Base-by-base conservation (phyloP, 129 eudicot genomes). In the Escallonia rubra region DNA sequence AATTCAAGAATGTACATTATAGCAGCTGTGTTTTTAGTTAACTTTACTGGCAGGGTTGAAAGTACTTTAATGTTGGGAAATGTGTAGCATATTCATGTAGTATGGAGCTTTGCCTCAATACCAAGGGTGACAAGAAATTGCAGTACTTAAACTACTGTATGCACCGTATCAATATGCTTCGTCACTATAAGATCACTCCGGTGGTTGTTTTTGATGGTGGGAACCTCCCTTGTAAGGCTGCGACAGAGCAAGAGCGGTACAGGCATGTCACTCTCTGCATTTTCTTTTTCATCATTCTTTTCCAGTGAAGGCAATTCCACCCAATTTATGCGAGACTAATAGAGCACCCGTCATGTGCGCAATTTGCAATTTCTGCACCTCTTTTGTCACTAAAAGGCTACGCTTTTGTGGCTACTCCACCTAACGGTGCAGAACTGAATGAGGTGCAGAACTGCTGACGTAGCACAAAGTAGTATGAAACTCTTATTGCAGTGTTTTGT, bases 181-280 rank as follows among this genome's bases (percentile, higher is more conserved):
- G 85, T 15, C 87, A 82, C 73, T 72, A 87, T 66, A 77, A 91
- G 56, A 81, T 91, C 52, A 85, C 80, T 40, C 97, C 97, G 1
- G 96, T 91, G 7, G 85, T 91, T 60, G 97, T 91, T 64, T 91
- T 91, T 67, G 97, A 87, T 76, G 97, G 97, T 0, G 83, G 90
- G 43, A 85, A 72, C 70, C 78, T 85, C 62, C 90, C 97, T 23
- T 82, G 85, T 78, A 91, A 91, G 78, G 80, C 88, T 40, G 65
- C 78, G 6, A 83, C 93, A 0, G 90, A 87, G 74, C 74, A 91
- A 41, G 93, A 85, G 13, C 78, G 96, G 10, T 66, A 81, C 76
- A 83, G 82, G 96, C 77, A 55, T 64, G 78, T 68, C 34, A 23
- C 34, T 23, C 34, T 1, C 23, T 60, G 11, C 57, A 52, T 7